Evolutionary conservation across 495 filamentous ascomycete species (phyloP), one percentile per base, ranked within the genome.

Genomic region (Clavariopsis aquatica): DNA sequence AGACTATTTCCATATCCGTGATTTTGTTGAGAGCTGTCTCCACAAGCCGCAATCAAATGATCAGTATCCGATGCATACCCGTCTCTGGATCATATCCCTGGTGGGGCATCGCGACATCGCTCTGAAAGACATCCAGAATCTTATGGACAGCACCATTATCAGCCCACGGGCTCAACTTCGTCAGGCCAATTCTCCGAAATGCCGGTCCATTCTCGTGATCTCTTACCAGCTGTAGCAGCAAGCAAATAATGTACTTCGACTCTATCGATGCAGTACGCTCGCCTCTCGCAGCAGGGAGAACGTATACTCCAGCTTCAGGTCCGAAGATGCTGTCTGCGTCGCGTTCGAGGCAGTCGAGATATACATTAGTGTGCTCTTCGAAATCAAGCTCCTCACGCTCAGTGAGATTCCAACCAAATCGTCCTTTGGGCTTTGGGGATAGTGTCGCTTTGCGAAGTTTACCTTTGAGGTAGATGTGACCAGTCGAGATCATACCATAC

Each of bases 101-200:
- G 43, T 43, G 34, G 4, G 53, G 53, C 53, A 38, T 56, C 13
- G 13, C 53, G 19, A 51, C 22, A 38, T 56, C 53, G n/a, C 53
- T 36, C 19, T 38, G 28, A 24, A n/a, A 43, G 19, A 56, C 53
- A 36, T 56, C 53, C 12, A 56, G 29, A 23, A 56, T 56, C 22
- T 38, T 27, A 12, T 36, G 2, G 17, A 20, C 4, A 41, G 53
- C 17, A 12, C 34, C 22, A 23, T 15, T 56, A 19, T 56, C 53
- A 10, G 53, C 53, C 53, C 52, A 54, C 4, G 52, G 29, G n/a
- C 52, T 54, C 52, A 54, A 34, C 29, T 31, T 54, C 19, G 52
- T 54, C 1, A 54, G 29, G 5, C 52, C 52, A 31, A 54, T 54
- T 13, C 52, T 8, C 29, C 26, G 12, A 20, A 31, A 54, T 15